Evolutionary conservation across 75 land plant genomes (phyloP), one percentile per base, ranked within the genome.

Genomic region (Cryptomeria japonica): DNA sequence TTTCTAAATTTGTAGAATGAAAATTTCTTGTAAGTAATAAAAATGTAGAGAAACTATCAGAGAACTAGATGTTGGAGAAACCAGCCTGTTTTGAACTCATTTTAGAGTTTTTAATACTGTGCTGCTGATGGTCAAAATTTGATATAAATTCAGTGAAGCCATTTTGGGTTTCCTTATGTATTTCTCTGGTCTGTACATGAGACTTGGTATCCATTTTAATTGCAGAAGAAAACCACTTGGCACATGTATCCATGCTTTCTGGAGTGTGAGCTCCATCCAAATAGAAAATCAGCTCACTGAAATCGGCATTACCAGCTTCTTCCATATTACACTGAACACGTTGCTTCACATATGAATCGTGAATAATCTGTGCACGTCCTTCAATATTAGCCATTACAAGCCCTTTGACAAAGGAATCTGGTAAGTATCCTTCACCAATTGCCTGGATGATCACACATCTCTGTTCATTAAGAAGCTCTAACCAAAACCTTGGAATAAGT

Each of bases 251-350:
- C 94, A 97, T 93, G 89, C 99, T 97, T 86, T 97, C 99, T n/a
- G 99, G 96, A 88, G 94, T 97, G 85, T 97, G 99, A 78, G 99
- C 99, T 78, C 99, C 99, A 91, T 97, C 97, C 87, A 97, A 87
- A 80, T 93, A 97, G 70, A 97, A 97, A 25, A 92, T 86, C 82
- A 96, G 86, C n/a, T 92, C 91, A 44, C 93, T 93, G 83, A 77
- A 90, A n/a, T 89, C 58, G 18, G 53, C 76, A 83, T 28, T 28
- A 38, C 37, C 86, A 77, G 36, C 83, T 83, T 90, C 89, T 80
- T 46, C 55, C 72, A 55, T 9, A 22, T 73, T 86, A 38, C 86
- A 80, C 25, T 86, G 79, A 42, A 83, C 84, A 31, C n/a, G 36
- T 28, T 86, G 85, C 55, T 51, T 72, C 34, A 55, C 56, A 64